These are phyloP conservation scores for Pyrus hybrid DNA, from an alignment of 331 rosid genomes.

Conservation along the genomic window DNA sequence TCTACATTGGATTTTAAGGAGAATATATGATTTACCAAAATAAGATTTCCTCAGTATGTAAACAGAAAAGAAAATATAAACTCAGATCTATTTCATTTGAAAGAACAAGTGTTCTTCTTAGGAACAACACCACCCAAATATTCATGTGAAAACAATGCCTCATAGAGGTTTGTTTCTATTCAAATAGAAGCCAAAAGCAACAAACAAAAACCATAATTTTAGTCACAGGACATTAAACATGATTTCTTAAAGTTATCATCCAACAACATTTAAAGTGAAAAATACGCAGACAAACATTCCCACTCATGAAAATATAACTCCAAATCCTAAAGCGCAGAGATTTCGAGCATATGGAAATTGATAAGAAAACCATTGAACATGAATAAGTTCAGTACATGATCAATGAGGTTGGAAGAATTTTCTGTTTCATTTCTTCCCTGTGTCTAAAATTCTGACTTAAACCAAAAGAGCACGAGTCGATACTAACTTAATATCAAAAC, in stretches of 20 bases:
- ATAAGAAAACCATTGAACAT: not conserved
- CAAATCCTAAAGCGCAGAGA: no score
- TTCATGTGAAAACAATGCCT: not conserved
- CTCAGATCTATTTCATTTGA: not conserved
- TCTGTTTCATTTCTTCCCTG: not conserved
- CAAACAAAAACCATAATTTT: not conserved
- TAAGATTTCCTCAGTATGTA: not conserved
- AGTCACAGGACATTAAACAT: no score
- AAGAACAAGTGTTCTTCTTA: not conserved
- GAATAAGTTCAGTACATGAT: not conserved
- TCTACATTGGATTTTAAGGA: not conserved
- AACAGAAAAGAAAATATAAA: not conserved
- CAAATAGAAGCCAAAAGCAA: not conserved
- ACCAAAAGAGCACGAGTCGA: not conserved
- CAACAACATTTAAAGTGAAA: not conserved
- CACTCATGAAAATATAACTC: not conserved
- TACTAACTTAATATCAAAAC: conserved; percentile 4
- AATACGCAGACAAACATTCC: not conserved
- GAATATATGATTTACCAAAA: not conserved
- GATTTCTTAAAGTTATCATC: not conserved
- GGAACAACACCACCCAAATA: no score
- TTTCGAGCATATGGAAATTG: not conserved
- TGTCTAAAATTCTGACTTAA: not conserved
- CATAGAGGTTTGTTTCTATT: not conserved
- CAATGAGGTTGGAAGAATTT: not conserved